Evolutionary conservation across 257 asterid species (phyloP).

Genomic region (Nyctanthes arbortristis): DNA sequence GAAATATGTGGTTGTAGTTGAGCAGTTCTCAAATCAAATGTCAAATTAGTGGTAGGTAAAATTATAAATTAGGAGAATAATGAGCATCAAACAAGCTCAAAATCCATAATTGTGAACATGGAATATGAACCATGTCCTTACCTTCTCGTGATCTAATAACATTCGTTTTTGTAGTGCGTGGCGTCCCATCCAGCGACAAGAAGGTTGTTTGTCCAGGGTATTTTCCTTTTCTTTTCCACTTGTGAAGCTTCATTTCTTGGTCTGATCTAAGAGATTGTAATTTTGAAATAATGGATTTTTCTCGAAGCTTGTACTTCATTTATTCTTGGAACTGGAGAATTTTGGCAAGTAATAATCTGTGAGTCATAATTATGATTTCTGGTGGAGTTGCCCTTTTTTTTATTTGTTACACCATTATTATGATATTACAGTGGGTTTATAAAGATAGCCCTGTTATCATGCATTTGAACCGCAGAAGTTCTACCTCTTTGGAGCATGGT

Average conservation of each 20-base stretch:
- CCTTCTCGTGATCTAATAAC: background rate
- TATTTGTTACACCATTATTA: too few relatives aligned
- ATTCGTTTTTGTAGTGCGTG: conserved; percentile 38
- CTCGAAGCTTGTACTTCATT: background rate
- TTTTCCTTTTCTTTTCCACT: background rate
- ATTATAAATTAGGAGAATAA: too few relatives aligned
- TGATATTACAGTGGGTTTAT: background rate
- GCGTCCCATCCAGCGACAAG: conserved; percentile 40
- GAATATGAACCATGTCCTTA: background rate
- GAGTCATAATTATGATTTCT: background rate
- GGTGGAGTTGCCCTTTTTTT: background rate
- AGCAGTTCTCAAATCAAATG: too few relatives aligned
- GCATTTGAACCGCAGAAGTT: background rate
- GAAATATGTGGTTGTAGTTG: too few relatives aligned
- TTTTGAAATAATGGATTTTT: background rate
- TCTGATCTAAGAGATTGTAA: background rate
- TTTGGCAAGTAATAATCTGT: background rate
- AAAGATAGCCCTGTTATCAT: too few relatives aligned
- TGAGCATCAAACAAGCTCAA: too few relatives aligned
- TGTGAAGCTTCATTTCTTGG: background rate
- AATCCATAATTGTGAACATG: background rate
- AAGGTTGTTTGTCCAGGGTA: conserved; percentile 33
- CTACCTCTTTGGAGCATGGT: background rate
- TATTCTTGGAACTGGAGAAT: background rate
- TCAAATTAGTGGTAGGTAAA: too few relatives aligned